phyloP scores from a whole-genome alignment of 805 yeast genomes.

The Teunomyces kruisii region DNA sequence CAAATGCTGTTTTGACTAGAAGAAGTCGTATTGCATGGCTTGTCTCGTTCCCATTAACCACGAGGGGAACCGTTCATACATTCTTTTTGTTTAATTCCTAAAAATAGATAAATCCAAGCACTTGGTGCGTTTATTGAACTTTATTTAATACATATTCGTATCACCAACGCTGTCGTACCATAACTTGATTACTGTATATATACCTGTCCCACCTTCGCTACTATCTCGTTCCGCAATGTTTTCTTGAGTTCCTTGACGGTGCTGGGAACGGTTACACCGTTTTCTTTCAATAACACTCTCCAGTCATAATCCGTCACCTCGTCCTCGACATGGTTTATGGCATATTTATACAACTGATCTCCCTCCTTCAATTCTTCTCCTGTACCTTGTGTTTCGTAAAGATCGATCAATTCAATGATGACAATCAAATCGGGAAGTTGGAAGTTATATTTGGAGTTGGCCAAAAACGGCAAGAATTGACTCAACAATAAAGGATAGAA shows the following conservation, averaged over 20 bases:
- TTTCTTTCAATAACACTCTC: conserved; percentile 26
- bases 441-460: conserved; percentile 10
- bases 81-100: conserved; percentile 5
- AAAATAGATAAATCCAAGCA: conserved; percentile 3
- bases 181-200: conserved; percentile 21
- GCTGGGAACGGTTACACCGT: conserved; percentile 20
- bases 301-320: conserved; percentile 31
- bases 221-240: conserved; percentile 31
- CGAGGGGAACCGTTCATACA: conserved; percentile 1
- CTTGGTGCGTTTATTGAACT: neutral
- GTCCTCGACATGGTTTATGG: conserved; percentile 22
- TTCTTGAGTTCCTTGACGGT: conserved; percentile 24
- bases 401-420: conserved; percentile 40
- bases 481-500: conserved; percentile 49
- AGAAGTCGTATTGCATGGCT: conserved; percentile 5
- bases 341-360: conserved; percentile 30
- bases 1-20: conserved; percentile 4
- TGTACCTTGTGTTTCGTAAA: conserved; percentile 25
- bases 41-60: neutral
- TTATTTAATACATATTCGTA: conserved; percentile 2
- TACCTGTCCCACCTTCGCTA: conserved; percentile 33
- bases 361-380: conserved; percentile 27
- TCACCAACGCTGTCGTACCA: neutral
- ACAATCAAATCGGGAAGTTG: conserved; percentile 32
- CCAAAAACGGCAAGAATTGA: conserved; percentile 47